Base-by-base conservation (phyloP, 169 alveolate genomes). In the Plasmodium fragile region DNA sequence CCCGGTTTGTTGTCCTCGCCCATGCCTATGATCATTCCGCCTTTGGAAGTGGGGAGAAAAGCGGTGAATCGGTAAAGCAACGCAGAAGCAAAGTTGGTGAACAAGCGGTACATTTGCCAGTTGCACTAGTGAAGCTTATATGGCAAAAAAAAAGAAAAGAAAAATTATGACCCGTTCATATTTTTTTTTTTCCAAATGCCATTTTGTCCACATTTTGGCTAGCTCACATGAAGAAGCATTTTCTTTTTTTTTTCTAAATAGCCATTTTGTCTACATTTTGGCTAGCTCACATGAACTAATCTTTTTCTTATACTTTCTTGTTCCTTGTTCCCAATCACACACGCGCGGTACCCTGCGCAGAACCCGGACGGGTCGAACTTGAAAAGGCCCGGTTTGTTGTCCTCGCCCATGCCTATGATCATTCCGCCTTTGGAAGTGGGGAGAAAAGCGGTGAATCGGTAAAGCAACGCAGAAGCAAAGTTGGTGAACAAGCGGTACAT, bases 281-380 rank as follows among this genome's bases (percentile, higher is more conserved):
- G 43, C 30, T 83, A 77, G 65, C 32, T 39, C 81, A 39, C 43
- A 32, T 89, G 85, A 41, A 43, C 22, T 13, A 49, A 10, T 55
- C 18, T 65, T 30, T 77, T 83, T 13, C 97, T 97, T 43, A 95
- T 97, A 5, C 98, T 97, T 72, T 98, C 99, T 95, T 98, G 98
- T 83, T 98, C 99, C 95, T 98, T 98, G 6, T 98, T 92, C 16
- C 99, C 99, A 22, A 97, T 94, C 5, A 98, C 98, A 80, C 98
- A 96, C 30, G 99, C 99, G 96, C 96, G 97, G 95, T 98, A 98
- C 8, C 99, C 99, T 13, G 98, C 98, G 82, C 96, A 98, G 97
- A 97, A 97, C 1, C 99, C 99, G n/a, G 99, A 98, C 28, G 99
- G 99, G 84, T 98, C 99, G 65, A 98, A 97, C 92, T 98, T 98